Base-by-base conservation (phyloP, 2,329 filamentous ascomycete genomes). In the Zymoseptoria pseudotritici region DNA sequence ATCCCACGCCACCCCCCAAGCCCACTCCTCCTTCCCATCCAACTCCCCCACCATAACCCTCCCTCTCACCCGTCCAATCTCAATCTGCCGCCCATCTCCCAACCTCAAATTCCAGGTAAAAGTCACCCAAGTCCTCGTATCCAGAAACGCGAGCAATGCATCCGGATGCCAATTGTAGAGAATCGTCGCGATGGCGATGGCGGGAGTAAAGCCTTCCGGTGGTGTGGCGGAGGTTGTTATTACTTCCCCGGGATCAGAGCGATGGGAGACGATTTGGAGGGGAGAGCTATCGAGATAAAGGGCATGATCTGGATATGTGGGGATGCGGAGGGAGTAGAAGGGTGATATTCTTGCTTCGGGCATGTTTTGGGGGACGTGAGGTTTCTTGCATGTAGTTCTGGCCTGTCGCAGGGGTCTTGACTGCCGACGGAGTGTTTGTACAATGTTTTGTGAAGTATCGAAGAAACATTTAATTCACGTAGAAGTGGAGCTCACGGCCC, bases 41-140 rank as follows among this genome's bases (percentile, higher is more conserved):
- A 67, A 57, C 2, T 24, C 58, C 21, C 64, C 65, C 19, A 66
- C 59, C 0, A 64, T 65, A 53, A 67, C 55, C 26, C 63, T 59
- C n/a, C 64, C 60, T 13, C 58, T 53, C 42, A 67, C 62, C 8
- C 65, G 59, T 9, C 64, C 64, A 20, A 67, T 65, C 57, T 67
- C 65, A 49, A 65, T 60, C 20, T 62, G 61, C 13, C 52, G 49
- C 24, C 58, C 54, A 17, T 55, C 52, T 24, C 53, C 19, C 20
- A 63, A 24, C 10, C 56, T 63, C 9, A 65, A 8, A 8, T 54
- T 61, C 63, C 63, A 67, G 20, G 65, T 66, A 53, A 67, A 64
- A 8, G 64, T 64, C 55, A 67, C 65, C 65, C 64, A 66, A 20
- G 58, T 56, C 13, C 56, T 53, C 9, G 61, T 50, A 42, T 67